These are phyloP conservation scores for Fusarium haematococcum DNA, from an alignment of 2,329 filamentous ascomycete genomes.

Conservation along the genomic window DNA sequence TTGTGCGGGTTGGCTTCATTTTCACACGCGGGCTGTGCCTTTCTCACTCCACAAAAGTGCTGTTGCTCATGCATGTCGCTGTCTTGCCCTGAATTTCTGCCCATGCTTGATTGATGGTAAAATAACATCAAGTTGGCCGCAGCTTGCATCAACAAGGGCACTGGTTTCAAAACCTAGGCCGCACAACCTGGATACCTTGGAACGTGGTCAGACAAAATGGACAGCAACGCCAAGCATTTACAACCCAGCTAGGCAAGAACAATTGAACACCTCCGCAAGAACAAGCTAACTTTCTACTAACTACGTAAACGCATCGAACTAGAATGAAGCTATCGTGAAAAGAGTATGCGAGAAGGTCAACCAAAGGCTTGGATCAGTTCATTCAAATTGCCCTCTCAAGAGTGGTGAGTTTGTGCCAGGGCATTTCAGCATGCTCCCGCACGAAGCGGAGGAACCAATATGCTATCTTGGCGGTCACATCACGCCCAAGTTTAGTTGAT, in stretches of 20 bases:
- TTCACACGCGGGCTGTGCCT: slow-evolving; percentile 3
- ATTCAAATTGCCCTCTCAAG: slow-evolving; percentile 72
- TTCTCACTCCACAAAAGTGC: neutral
- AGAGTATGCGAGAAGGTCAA: slow-evolving; percentile 46
- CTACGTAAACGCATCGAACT: neutral
- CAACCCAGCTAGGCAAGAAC: neutral
- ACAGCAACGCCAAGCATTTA: neutral
- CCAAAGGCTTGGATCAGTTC: slow-evolving; percentile 68
- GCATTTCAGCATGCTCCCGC: slow-evolving; percentile 74
- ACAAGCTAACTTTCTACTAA: neutral
- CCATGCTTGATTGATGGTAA: neutral
- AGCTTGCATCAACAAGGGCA: neutral
- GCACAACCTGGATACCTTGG: neutral
- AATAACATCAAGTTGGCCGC: neutral
- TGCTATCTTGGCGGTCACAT: slow-evolving; percentile 72
- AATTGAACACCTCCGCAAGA: neutral
- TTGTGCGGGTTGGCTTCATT: slow-evolving; percentile 19
- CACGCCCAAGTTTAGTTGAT: slow-evolving; percentile 84
- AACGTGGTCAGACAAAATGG: neutral
- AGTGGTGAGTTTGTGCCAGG: slow-evolving; percentile 72
- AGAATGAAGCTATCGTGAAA: slow-evolving; percentile 3
- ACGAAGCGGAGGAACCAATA: slow-evolving; percentile 64
- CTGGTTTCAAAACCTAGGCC: neutral
- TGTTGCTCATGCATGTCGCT: neutral
- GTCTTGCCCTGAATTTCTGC: neutral